Evolutionary conservation across 2,329 filamentous ascomycete species (phyloP).

Genomic region (Colletotrichum filicis): DNA sequence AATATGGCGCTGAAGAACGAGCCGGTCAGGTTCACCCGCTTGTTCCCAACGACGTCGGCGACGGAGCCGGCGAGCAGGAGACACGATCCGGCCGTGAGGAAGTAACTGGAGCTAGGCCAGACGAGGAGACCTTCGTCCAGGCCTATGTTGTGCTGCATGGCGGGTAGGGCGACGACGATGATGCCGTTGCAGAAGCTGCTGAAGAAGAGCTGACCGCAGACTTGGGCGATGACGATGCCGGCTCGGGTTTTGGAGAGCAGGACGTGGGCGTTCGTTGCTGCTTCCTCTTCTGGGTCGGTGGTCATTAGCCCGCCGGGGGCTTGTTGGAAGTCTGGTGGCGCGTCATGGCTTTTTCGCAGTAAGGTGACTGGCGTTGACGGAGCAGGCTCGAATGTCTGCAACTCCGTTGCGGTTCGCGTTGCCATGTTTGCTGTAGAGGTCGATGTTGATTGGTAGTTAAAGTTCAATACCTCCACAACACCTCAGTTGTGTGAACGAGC

Average conservation of each 20-base stretch:
- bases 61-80: slow-evolving; percentile 14
- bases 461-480: neutral
- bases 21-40: slow-evolving; percentile 13
- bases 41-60: slow-evolving; percentile 20
- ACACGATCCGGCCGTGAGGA: neutral
- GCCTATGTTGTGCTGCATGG: neutral
- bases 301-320: too few species aligned
- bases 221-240: slow-evolving; percentile 3
- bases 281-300: neutral
- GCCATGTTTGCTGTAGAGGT: neutral
- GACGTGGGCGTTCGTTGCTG: neutral
- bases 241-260: neutral
- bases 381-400: neutral
- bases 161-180: slow-evolving; percentile 10
- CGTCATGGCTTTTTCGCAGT: neutral
- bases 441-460: neutral
- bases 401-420: neutral
- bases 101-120: slow-evolving; percentile 16
- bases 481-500: neutral
- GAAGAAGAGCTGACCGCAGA: slow-evolving; percentile 14
- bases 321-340: neutral
- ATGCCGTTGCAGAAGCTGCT: slow-evolving; percentile 15
- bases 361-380: neutral
- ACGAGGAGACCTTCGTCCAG: slow-evolving; percentile 4
- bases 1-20: slow-evolving; percentile 16